phyloP scores from a whole-genome alignment of 768 basidiomycete species.

The Trametes coccinea region DNA sequence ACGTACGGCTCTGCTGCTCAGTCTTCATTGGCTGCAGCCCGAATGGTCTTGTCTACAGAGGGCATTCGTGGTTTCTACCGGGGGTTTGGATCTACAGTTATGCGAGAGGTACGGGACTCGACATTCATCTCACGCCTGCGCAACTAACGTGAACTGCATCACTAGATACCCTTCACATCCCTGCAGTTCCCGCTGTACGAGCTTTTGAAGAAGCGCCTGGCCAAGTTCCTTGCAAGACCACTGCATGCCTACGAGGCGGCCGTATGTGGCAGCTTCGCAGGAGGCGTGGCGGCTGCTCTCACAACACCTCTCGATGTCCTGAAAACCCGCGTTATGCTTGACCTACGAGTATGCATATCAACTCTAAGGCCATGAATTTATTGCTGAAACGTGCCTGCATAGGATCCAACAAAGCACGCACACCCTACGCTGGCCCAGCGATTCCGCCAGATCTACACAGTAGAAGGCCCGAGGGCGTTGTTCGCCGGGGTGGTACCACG shows the following conservation, averaged over 20 bases:
- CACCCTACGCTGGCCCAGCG: constrained; percentile 58
- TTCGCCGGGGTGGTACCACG: constrained; percentile 89
- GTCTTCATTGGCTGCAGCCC: constrained; percentile 63
- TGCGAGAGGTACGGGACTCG: constrained; percentile 51
- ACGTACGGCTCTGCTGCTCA: constrained; percentile 58
- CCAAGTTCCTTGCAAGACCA: constrained; percentile 50
- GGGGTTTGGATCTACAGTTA: constrained; percentile 81
- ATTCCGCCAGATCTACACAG: constrained; percentile 62
- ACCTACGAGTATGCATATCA: constrained; percentile 61
- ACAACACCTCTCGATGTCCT: constrained; percentile 97
- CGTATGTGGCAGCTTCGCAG: constrained; percentile 86
- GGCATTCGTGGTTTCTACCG: constrained; percentile 84
- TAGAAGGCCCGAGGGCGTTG: constrained; percentile 73
- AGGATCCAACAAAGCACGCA: constrained; percentile 52
- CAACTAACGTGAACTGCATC: constrained; percentile 2
- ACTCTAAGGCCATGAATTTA: too few relatives aligned
- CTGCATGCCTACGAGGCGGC: constrained; percentile 78
- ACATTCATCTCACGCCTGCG: background rate
- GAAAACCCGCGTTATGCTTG: constrained; percentile 97
- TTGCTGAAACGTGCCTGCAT: background rate
- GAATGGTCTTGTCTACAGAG: constrained; percentile 54
- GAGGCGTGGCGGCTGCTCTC: constrained; percentile 82
- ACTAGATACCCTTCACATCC: constrained; percentile 92
- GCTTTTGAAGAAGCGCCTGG: constrained; percentile 69
- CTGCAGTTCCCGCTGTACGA: constrained; percentile 97